These are phyloP conservation scores for Coccomyxa sp. DNA, from an alignment of 139 green algal genomes.

Conservation along the genomic window DNA sequence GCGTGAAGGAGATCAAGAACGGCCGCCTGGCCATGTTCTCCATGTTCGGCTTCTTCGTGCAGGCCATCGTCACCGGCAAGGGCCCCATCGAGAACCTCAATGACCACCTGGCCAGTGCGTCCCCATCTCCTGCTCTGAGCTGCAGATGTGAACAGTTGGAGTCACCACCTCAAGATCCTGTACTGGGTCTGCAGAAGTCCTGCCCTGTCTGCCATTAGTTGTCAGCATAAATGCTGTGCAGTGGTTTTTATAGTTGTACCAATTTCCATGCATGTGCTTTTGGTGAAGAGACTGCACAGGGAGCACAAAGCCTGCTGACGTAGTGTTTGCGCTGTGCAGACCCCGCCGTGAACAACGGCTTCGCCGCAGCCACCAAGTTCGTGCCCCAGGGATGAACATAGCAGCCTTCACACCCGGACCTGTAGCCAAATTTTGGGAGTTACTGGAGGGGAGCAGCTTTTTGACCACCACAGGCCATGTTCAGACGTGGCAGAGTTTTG, in stretches of 20 bases:
- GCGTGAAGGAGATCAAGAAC: slow-evolving; percentile 94
- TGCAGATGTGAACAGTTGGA: background rate
- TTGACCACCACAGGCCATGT: too few relatives aligned
- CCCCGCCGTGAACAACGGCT: slow-evolving; percentile 68
- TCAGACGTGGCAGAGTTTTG: too few relatives aligned
- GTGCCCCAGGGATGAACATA: slow-evolving; percentile 17
- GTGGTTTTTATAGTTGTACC: background rate
- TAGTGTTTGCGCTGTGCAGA: too few relatives aligned
- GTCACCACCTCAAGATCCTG: background rate
- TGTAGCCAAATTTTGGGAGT: background rate
- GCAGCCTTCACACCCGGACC: too few relatives aligned
- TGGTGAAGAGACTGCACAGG: slow-evolving; percentile 34
- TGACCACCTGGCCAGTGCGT: slow-evolving; percentile 5
- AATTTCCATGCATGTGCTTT: background rate
- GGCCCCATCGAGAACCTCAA: slow-evolving; percentile 44
- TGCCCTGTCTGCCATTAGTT: background rate
- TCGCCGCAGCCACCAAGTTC: slow-evolving; percentile 70
- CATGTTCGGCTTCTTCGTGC: slow-evolving; percentile 86
- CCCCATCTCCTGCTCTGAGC: background rate
- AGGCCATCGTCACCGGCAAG: slow-evolving; percentile 78
- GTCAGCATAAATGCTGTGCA: background rate
- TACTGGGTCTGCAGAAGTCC: background rate
- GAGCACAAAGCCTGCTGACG: too few relatives aligned
- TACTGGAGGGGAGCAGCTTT: too few relatives aligned
- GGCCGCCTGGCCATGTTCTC: slow-evolving; percentile 86